Conservation (phyloP, 2,329 filamentous ascomycete species). For the Pseudocercospora ulei region DNA sequence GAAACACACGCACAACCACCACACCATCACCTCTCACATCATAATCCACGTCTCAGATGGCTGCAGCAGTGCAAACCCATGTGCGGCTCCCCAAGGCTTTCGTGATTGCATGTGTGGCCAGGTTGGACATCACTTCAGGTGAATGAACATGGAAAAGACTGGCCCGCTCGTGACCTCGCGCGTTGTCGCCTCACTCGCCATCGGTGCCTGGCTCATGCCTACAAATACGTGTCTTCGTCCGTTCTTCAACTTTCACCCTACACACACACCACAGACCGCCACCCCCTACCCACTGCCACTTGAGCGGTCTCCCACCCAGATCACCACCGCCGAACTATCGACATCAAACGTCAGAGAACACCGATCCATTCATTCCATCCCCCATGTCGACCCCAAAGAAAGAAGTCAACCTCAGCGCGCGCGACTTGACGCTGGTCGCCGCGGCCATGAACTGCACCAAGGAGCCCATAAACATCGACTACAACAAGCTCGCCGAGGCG, state of each 20-base stretch:
- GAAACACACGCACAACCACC: not conserved
- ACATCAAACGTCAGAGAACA: not conserved
- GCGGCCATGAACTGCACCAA: slow-evolving; percentile 19
- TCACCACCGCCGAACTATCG: not conserved
- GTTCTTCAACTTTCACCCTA: not conserved
- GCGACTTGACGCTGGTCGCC: slow-evolving; percentile 21
- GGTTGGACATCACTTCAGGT: not conserved
- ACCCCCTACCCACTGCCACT: too few species aligned
- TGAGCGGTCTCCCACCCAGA: not conserved
- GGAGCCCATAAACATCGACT: slow-evolving; percentile 31
- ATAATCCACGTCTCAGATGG: not conserved
- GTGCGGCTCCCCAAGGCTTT: too few species aligned
- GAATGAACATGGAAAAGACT: too few species aligned
- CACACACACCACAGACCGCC: too few species aligned
- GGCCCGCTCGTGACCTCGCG: too few species aligned
- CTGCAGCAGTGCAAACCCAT: not conserved
- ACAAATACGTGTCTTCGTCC: not conserved
- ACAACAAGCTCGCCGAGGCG: slow-evolving; percentile 33
- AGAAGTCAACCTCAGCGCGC: slow-evolving; percentile 15
- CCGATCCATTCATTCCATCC: not conserved
- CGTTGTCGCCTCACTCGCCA: too few species aligned
- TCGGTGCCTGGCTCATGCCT: too few species aligned
- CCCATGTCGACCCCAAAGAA: slow-evolving; percentile 6
- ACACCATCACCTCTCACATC: too few species aligned
- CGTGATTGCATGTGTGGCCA: not conserved